Conservation (phyloP, 73 alveolate species). For the Tetrahymena borealis region DNA sequence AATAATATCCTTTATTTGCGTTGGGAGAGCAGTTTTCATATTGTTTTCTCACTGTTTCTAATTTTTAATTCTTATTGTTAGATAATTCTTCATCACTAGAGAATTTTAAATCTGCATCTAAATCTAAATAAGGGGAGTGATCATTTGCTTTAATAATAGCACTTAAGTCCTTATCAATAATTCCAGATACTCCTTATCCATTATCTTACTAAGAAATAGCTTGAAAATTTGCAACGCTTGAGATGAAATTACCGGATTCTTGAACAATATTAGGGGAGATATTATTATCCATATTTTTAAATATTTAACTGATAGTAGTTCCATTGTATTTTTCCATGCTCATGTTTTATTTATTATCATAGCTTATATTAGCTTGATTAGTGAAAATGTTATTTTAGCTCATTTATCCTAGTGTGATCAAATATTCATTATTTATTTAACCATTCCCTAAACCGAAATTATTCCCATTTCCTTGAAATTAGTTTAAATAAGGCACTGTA, state of each 20-base stretch:
- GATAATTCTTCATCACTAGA: not conserved
- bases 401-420: not conserved
- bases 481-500: not conserved
- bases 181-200: not conserved
- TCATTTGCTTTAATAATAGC: not conserved
- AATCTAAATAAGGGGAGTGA: not conserved
- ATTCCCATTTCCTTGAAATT: not conserved
- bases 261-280: not conserved
- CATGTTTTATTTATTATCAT: not conserved
- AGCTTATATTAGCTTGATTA: not conserved
- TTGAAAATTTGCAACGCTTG: not conserved
- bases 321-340: not conserved
- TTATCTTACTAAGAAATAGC: not conserved
- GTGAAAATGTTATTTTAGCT: not conserved
- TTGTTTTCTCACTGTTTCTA: not conserved
- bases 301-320: not conserved
- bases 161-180: not conserved
- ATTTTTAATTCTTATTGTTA: not conserved
- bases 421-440: not conserved
- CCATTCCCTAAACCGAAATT: not conserved
- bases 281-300: not conserved
- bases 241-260: not conserved
- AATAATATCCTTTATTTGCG: not conserved
- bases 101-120: not conserved
- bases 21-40: not conserved